Conservation (phyloP, 768 basidiomycete species). For the Termitomyces sp. region DNA sequence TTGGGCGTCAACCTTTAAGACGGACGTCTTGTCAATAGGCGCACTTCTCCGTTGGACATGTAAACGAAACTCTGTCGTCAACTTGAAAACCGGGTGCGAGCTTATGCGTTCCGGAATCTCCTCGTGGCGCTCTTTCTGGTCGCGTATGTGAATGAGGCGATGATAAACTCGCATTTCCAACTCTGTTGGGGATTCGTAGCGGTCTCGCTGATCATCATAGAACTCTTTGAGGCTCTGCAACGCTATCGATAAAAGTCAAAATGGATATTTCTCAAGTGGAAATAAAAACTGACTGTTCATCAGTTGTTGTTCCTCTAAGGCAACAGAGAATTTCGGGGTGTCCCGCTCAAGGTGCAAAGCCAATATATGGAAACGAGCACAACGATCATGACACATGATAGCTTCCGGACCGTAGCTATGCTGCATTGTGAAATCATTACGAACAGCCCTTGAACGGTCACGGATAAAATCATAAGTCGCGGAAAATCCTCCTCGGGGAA, state of each 20-base stretch:
- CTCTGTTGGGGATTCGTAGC: constrained; percentile 73
- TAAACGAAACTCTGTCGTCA: constrained; percentile 75
- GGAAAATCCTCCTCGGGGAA: constrained; percentile 64
- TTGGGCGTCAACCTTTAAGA: constrained; percentile 55
- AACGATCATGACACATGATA: constrained; percentile 89
- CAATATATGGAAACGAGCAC: constrained; percentile 90
- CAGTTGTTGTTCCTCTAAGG: constrained; percentile 82
- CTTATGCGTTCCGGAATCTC: constrained; percentile 66
- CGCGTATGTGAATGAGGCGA: constrained; percentile 85
- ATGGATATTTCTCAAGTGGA: neutral
- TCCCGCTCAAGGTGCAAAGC: constrained; percentile 67
- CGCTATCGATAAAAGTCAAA: constrained; percentile 39
- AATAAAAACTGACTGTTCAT: constrained; percentile 70
- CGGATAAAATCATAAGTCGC: constrained; percentile 80
- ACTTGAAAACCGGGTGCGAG: constrained; percentile 70
- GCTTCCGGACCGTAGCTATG: constrained; percentile 70
- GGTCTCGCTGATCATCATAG: constrained; percentile 75
- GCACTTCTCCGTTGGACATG: constrained; percentile 78
- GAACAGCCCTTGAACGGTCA: constrained; percentile 84
- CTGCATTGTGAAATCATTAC: constrained; percentile 95
- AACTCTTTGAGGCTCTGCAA: constrained; percentile 91
- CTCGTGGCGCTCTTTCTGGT: constrained; percentile 72
- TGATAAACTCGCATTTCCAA: constrained; percentile 97
- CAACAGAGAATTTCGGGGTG: constrained; percentile 49
- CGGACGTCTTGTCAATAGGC: constrained; percentile 65